Evolutionary conservation across 108 stramenopile species (phyloP).

Genomic region (Bacterosira constricta): DNA sequence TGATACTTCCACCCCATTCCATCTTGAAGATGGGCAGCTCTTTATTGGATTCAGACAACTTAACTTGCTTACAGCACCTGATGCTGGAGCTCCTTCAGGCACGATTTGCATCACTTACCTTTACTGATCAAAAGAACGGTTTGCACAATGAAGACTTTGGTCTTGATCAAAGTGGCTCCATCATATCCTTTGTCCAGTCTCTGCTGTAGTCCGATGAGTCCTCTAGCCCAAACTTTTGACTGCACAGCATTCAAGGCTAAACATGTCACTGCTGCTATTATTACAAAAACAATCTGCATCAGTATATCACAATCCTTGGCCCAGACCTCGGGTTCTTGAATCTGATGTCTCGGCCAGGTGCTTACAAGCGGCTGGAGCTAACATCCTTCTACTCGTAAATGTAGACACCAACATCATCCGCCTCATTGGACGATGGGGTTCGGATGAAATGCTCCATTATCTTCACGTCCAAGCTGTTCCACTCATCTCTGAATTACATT

Average conservation of each 20-base stretch:
- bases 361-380: no score
- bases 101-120: no score
- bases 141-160: slow-evolving; percentile 35
- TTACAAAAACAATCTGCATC: no score
- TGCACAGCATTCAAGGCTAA: no score
- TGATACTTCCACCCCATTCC: slow-evolving; percentile 22
- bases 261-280: not conserved
- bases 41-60: slow-evolving; percentile 14
- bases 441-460: no score
- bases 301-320: slow-evolving; percentile 4
- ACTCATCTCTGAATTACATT: no score
- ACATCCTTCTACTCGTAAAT: no score
- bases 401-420: no score
- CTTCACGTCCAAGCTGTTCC: no score
- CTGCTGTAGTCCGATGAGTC: slow-evolving; percentile 15
- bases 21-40: slow-evolving; percentile 33
- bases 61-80: slow-evolving; percentile 14
- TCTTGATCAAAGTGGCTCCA: slow-evolving; percentile 29
- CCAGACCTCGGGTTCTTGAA: slow-evolving; percentile 22
- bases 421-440: no score
- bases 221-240: slow-evolving; percentile 4
- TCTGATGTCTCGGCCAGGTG: no score
- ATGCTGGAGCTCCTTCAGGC: slow-evolving; percentile 26
- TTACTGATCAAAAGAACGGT: no score
- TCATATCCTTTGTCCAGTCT: slow-evolving; percentile 46